Percentiles rank a stretch among this genome's conserved stretches.
Evolutionary conservation across 257 asterid genomes (phyloP).

Genomic region (Salvia miltiorrhiza): DNA sequence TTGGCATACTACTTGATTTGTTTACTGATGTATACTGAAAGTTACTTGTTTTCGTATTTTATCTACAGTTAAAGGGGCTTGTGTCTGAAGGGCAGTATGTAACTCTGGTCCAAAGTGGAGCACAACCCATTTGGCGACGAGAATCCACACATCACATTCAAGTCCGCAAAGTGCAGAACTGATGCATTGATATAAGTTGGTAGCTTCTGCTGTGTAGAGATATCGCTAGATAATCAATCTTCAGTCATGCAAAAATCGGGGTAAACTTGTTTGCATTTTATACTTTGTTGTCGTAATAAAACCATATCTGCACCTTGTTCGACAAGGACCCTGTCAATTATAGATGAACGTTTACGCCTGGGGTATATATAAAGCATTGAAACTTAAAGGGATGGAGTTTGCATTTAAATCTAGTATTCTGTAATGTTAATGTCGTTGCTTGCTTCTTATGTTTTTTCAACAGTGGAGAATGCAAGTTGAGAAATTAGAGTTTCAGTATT

Average conservation of each 20-base stretch:
- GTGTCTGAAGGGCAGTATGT: conserved; percentile 76
- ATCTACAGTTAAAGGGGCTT: conserved; percentile 56
- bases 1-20: conserved; percentile 1
- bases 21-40: neutral
- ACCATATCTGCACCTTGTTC: conserved; percentile 4
- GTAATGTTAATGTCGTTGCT: neutral
- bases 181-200: conserved; percentile 29
- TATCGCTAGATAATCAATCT: neutral
- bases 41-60: neutral
- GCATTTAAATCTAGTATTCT: neutral
- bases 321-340: neutral
- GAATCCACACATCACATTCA: conserved; percentile 95
- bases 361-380: neutral
- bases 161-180: conserved; percentile 78
- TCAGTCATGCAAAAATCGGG: neutral
- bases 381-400: neutral
- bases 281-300: conserved; percentile 9
- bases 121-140: conserved; percentile 97
- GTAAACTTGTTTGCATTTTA: neutral
- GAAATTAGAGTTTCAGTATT: neutral
- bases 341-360: neutral
- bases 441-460: neutral
- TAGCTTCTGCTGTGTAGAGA: conserved; percentile 11
- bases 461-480: neutral
- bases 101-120: conserved; percentile 97